Evolutionary conservation across 2,329 filamentous ascomycete genomes (phyloP), one percentile per base, ranked within the genome.

Genomic region (Fusarium sacchari): DNA sequence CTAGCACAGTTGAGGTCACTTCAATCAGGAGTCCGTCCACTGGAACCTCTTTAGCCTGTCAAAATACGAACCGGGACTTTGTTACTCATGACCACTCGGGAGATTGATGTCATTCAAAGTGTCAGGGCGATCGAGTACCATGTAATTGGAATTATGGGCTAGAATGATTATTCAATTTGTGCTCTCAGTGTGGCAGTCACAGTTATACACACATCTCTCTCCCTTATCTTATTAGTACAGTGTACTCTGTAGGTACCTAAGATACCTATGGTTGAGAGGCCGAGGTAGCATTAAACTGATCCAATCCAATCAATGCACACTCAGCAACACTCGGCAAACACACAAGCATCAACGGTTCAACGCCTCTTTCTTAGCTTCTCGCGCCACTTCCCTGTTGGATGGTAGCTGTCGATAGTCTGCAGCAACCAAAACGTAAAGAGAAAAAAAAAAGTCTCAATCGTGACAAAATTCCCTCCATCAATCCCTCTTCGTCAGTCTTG

Each of bases 81-180:
- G 22, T 39, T 30, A 40, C 46, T 62, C 55, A 28, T 68, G 64
- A 69, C 37, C 47, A 56, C 28, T 36, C 17, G 49, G 32, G 55
- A 72, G 32, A 72, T 72, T 73, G 71, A 74, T 72, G 71, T 74
- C 71, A 74, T 74, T 65, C 52, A 68, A 40, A 30, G 24, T 34
- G 43, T 24, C 43, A 40, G 44, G 37, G 58, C 20, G 32, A 40
- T 28, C 34, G 50, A 55, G 24, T 55, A 28, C 34, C 50, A 28
- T 28, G 14, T n/a, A 18, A 55, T 28, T 55, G 20, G 24, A 40
- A n/a, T 55, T 34, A 34, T 53, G 9, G 18, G 17, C 13, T 53
- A 26, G 17, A 42, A 15, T 42, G 18, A n/a, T 22, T 26, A 39
- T n/a, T 28, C 20, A 50, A 24, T 50, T 14, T 53, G 34, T 40